Evolutionary conservation across 768 basidiomycete species (phyloP).

Genomic region (Auricularia cornea): DNA sequence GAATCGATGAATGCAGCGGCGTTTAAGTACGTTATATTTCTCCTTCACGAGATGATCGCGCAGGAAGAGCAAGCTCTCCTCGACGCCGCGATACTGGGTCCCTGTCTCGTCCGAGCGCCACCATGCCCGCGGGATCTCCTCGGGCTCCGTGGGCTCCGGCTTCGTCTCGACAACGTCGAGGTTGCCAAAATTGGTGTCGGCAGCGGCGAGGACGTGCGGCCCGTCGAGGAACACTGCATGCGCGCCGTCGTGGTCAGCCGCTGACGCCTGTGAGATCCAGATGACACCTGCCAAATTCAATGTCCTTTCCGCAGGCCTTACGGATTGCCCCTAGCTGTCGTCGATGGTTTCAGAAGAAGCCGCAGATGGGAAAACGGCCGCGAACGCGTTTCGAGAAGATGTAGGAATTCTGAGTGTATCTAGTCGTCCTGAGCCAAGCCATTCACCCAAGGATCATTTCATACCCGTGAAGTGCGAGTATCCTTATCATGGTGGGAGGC

Average conservation of each 20-base stretch:
- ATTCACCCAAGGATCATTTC: background rate
- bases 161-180: slow-evolving; percentile 16
- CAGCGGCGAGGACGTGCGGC: too few relatives aligned
- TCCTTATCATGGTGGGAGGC: background rate
- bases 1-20: background rate
- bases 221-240: background rate
- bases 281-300: slow-evolving; percentile 61
- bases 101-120: slow-evolving; percentile 54
- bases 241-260: slow-evolving; percentile 1
- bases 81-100: slow-evolving; percentile 45
- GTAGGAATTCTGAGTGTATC: slow-evolving; percentile 63
- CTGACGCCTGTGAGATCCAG: background rate
- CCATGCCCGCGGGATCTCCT: too few relatives aligned
- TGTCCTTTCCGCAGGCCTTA: slow-evolving; percentile 54
- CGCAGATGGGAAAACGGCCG: background rate
- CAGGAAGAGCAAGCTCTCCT: slow-evolving; percentile 46
- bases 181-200: background rate
- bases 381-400: slow-evolving; percentile 68
- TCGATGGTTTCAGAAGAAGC: background rate
- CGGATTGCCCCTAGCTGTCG: slow-evolving; percentile 61
- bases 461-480: background rate
- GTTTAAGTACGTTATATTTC: slow-evolving; percentile 53
- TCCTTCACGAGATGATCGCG: slow-evolving; percentile 49
- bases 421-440: slow-evolving; percentile 14
- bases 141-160: slow-evolving; percentile 17